Evolutionary conservation across 202 grass and related monocot genomes (phyloP).

Genomic region (Saccharum hybrid): DNA sequence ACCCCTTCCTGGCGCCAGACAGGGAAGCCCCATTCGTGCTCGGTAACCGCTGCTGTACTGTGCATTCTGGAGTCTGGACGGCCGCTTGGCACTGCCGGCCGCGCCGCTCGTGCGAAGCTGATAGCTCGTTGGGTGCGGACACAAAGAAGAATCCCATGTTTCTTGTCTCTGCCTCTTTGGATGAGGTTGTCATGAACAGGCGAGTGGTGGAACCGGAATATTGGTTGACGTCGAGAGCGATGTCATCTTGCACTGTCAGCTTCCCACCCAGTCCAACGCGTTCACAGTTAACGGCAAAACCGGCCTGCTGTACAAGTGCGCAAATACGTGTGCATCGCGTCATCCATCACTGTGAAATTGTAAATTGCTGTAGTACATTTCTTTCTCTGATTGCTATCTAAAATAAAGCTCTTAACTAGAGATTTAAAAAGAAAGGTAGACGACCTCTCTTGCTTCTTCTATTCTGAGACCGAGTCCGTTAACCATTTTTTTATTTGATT

Average conservation of each 20-base stretch:
- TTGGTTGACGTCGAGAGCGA: slow-evolving; percentile 55
- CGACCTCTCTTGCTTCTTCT: too few relatives aligned
- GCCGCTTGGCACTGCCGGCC: not conserved
- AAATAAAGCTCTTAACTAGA: too few relatives aligned
- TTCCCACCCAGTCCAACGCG: slow-evolving; percentile 60
- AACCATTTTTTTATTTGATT: too few relatives aligned
- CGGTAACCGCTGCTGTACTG: too few relatives aligned
- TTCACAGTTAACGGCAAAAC: slow-evolving; percentile 76
- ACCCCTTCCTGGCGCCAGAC: too few relatives aligned
- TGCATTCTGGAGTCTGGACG: too few relatives aligned
- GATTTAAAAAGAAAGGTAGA: too few relatives aligned
- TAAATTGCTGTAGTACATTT: too few relatives aligned
- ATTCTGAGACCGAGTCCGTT: too few relatives aligned
- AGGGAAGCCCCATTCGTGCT: too few relatives aligned
- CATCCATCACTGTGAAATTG: not conserved
- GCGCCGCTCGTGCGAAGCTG: not conserved
- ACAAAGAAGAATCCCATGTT: slow-evolving; percentile 23
- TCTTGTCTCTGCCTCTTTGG: slow-evolving; percentile 31
- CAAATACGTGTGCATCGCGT: slow-evolving; percentile 39
- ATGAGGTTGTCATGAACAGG: slow-evolving; percentile 41
- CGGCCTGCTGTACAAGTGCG: slow-evolving; percentile 61
- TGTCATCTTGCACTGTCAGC: too few relatives aligned
- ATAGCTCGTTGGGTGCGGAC: not conserved
- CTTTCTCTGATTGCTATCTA: too few relatives aligned
- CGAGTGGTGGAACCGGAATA: slow-evolving; percentile 71